Percentiles rank a stretch among this genome's conserved stretches.
These are phyloP conservation scores for Ophiocordyceps polyrhachis-furcata DNA, from an alignment of 2,329 filamentous ascomycete species.

Conservation along the genomic window DNA sequence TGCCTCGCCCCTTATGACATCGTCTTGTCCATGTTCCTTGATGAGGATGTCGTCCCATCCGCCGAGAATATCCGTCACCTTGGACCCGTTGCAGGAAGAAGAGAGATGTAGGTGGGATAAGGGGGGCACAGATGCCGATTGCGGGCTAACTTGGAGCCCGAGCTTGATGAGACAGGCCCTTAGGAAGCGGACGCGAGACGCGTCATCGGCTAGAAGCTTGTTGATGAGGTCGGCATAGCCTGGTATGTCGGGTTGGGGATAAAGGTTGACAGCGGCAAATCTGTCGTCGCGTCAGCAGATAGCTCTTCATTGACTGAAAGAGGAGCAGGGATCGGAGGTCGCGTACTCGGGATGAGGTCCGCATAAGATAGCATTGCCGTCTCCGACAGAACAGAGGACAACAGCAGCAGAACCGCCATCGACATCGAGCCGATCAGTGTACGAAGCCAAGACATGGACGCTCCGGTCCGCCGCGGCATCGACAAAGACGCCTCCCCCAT, in stretches of 20 bases:
- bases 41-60: slow-evolving; percentile 50
- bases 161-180: slow-evolving; percentile 65
- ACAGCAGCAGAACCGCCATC: slow-evolving; percentile 64
- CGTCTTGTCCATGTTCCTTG: slow-evolving; percentile 45
- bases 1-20: slow-evolving; percentile 61
- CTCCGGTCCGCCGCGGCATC: slow-evolving; percentile 46
- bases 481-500: slow-evolving; percentile 86
- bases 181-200: slow-evolving; percentile 52
- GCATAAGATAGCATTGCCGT: slow-evolving; percentile 62
- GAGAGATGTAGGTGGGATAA: slow-evolving; percentile 74
- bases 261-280: slow-evolving; percentile 65
- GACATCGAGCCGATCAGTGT: slow-evolving; percentile 55
- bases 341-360: slow-evolving; percentile 79
- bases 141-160: slow-evolving; percentile 57
- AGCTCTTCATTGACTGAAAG: not conserved
- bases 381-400: slow-evolving; percentile 65
- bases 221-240: slow-evolving; percentile 54
- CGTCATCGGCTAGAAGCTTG: slow-evolving; percentile 49
- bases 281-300: slow-evolving; percentile 22
- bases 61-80: slow-evolving; percentile 49
- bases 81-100: slow-evolving; percentile 45
- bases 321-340: not conserved
- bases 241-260: slow-evolving; percentile 44
- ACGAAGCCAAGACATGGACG: slow-evolving; percentile 69
- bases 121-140: slow-evolving; percentile 51